Base-by-base conservation (phyloP, 129 eudicot species). In the Sambucus nigra region DNA sequence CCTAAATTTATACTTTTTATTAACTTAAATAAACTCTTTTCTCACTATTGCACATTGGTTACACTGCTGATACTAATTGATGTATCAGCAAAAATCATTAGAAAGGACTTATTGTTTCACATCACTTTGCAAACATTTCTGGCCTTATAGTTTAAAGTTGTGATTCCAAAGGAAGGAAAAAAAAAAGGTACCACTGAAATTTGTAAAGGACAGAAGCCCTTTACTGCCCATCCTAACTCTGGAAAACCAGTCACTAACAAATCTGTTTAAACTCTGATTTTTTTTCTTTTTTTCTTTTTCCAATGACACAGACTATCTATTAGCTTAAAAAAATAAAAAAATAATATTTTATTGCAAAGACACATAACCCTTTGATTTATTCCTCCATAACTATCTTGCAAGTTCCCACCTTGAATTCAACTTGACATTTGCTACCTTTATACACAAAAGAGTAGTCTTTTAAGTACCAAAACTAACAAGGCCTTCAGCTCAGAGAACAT, bases 351-450 rank as follows among this genome's bases (percentile, higher is more conserved):
- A n/a, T n/a, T n/a, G n/a, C n/a, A n/a, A n/a, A n/a, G n/a, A n/a
- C n/a, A n/a, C n/a, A n/a, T n/a, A n/a, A n/a, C 58, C 68, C 42
- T 74, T 51, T 68, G 63, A 55, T 55, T 54, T 66, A 63, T 60
- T 50, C 70, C 72, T 60, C 61, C 70, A 73, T 68, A 60, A 55
- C 59, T 68, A 63, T 68, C 59, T 59, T 57, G 42, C 50, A 64
- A 63, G 58, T 69, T 28, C 71, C 71, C 65, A 62, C 49, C 64
- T 67, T 52, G 68, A 71, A 65, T 63, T 46, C 65, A 60, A 68
- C 68, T 56, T 68, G 54, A 71, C 61, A 68, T 58, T 50, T 66
- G 25, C 69, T 40, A 78, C 63, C 61, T 69, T n/a, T 73, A 59
- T 69, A 73, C 77, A 73, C 53, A 26, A 67, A 16, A 42, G 19